Base-by-base conservation (phyloP, 257 asterid species). In the Penstemon davidsonii region DNA sequence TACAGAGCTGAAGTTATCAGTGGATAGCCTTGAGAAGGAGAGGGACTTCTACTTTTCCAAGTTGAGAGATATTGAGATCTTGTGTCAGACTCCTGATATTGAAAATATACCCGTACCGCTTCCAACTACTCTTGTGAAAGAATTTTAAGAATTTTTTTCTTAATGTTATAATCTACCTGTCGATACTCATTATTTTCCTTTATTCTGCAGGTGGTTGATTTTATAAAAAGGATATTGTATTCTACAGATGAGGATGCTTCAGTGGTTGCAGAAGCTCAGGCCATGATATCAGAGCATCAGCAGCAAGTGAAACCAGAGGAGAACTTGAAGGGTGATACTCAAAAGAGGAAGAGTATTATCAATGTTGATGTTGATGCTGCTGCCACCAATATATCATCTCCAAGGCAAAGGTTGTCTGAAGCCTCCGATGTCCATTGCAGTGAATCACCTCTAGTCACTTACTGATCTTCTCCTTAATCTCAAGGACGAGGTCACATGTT, bases 11-110 rank as follows among this genome's bases (percentile, higher is more conserved):
- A 92, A 90, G 82, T 70, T 92, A 52, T 86, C 91, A 2, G 86
- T 92, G 33, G 98, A 92, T 73, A 84, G 93, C 57, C 84, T 90
- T 10, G 98, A 92, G 85, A 88, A 87, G 84, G 98, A 92, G 80
- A 85, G 98, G 75, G 98, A 90, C 81, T 92, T 90, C 76, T 90
- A 90, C 85, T 92, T 92, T 66, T 80, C 88, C 57, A 92, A 90
- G 77, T 57, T 92, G 82, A 88, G 98, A 83, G 98, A 92, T 62
- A 77, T 90, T 49, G 98, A 90, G 71, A 85, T 92, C 74, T 56
- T 90, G 47, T 88, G 96, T 83, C 97, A 92, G 82, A 80, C 77
- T 45, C 90, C 97, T 5, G 82, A 78, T 71, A 78, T 86, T 60
- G 97, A 81, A 80, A 85, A 84, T 39, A 74, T 70, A 56, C 84